Base-by-base conservation (phyloP, 306 rosid genomes). In the Vigna nakashimae region DNA sequence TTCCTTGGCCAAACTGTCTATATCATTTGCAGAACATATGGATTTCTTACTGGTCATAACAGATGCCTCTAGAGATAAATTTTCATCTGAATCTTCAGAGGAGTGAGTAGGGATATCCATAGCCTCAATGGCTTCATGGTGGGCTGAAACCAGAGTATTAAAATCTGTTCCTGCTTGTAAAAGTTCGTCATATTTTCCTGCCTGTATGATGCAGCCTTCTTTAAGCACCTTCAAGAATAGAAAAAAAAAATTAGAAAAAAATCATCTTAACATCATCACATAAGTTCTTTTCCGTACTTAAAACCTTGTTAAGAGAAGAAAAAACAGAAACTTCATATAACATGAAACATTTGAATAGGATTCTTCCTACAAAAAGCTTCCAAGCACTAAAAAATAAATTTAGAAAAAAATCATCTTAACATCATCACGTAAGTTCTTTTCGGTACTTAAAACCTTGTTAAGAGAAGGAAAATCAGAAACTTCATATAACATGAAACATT, bases 101-200 rank as follows among this genome's bases (percentile, higher is more conserved):
- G 96, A 92, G 79, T 92, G 94, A 87, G 71, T 64, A 74, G 93
- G 99, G 67, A 96, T 90, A 86, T 96, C 99, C 98, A 96, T 88
- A 57, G 99, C 98, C 81, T 96, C 99, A 76, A 96, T 96, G 79
- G 99, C 99, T 72, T 96, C 98, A 77, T 92, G 96, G 85, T 96
- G 98, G 84, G 99, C 99, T 66, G 91, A 86, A 74, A 96, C 98
- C 82, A 96, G 89, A 45, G 98, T 80, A 32, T 77, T 91, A 69
- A 96, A 96, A 90, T 96, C 99, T 45, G 99, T 92, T 78, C 99
- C 99, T 65, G 98, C 98, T 82, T 91, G 94, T 82, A 96, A 87
- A 67, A 96, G 99, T 74, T 92, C 93, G 65, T 96, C 99, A 80
- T 92, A 96, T 84, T 91, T 91, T 85, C 99, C 99, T 6, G 98